Evolutionary conservation across 345 rosid species (phyloP), one percentile per base, ranked within the genome.

Genomic region (Nasturtium officinale): DNA sequence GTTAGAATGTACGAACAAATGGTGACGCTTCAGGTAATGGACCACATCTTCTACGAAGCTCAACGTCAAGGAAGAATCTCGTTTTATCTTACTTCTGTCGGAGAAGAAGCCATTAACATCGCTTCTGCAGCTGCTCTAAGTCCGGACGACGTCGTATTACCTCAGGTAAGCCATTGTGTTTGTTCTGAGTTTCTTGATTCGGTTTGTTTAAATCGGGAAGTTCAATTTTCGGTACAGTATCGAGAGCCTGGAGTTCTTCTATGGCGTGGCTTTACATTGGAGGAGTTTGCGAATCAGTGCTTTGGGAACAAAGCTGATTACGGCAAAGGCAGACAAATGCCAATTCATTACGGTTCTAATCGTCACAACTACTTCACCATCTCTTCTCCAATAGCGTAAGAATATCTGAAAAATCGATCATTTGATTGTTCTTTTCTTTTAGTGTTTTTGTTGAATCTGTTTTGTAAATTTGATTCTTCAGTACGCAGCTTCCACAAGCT

Each of bases 311-410:
- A 71, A 70, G 83, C 58, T 76, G 97, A 91, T 80, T 78, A 79
- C 15, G 97, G 97, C 20, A 91, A 86, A 85, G 97, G 95, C 17
- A 75, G 88, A 80, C 97, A 91, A 73, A 91, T 91, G 97, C 92
- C 95, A 0, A 65, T 89, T 11, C 97, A 91, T 73, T 91, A 91
- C 12, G 95, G 95, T 0, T 91, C 97, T 9, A 86, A 75, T 11
- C 81, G 77, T 57, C 97, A 20, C 38, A 91, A 91, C 25, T 89
- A 82, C 78, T 65, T 91, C 76, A 91, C 95, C 2, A 45, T 91
- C 53, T 89, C 97, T 1, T 91, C 97, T 1, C 95, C 95, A 2
- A 80, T 91, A 3, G 92, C 88, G 97, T 91, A 79, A 81, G 77
- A 26, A 23, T 61, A 66, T 69, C 60, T 17, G 1, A 3, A 32